Base-by-base conservation (phyloP, 768 basidiomycete genomes). In the Lactifluus rugatus region DNA sequence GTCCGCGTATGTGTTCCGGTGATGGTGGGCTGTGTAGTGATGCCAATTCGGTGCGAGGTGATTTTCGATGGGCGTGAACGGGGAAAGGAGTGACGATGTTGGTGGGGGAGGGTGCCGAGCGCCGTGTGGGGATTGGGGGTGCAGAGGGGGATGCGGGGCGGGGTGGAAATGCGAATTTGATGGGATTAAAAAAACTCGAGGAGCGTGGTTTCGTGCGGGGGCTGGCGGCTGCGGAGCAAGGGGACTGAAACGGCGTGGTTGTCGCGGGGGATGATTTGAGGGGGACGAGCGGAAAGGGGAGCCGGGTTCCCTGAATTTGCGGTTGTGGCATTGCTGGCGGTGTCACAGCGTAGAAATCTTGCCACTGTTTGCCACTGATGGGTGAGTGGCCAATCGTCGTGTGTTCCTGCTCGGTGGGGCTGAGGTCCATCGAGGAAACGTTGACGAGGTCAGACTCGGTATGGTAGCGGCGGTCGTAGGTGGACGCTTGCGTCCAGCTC, bases 161-260 rank as follows among this genome's bases (percentile, higher is more conserved):
- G 25, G 66, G 67, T 3, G 69, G 67, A 57, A 70, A 70, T 14
- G 69, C 67, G 46, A 69, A 64, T 48, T 65, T 65, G 61, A 72
- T 66, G 54, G 71, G 69, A 57, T 69, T 67, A 57, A 72, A 64
- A 60, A 71, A 66, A 62, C 68, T 67, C 10, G 70, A 64, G 53
- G 66, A 65, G 50, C 65, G 68, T 17, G 62, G 61, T 32, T 64
- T 64, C 77, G 76, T 54, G 58, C 65, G 63, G 62, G 62, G 31
- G 56, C 64, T 41, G 60, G 53, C 52, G n/a, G 45, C 5, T n/a
- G 41, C 32, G 16, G 48, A 39, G 13, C 42, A 50, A 66, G 63
- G 54, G 58, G 65, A 54, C 64, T 65, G 61, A 68, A 62, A 69
- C 36, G 66, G 63, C 53, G 64, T 65, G 31, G 67, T 64, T 10